phyloP scores from a whole-genome alignment of 331 rosid genomes.

The Saraca asoca region DNA sequence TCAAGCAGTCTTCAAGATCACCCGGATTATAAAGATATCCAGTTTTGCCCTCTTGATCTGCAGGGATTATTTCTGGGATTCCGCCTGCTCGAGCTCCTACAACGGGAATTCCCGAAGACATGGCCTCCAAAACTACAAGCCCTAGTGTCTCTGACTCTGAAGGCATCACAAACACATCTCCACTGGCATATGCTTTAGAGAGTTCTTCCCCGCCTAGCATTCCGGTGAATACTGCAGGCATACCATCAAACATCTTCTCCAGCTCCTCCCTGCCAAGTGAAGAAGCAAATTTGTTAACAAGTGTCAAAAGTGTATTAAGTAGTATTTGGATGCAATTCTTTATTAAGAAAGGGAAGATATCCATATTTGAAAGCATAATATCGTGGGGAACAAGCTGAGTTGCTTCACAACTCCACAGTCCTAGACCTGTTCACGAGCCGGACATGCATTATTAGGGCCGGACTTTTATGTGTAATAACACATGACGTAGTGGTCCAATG shows the following conservation, averaged over 20 bases:
- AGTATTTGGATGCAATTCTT: too few species aligned
- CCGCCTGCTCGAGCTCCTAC: slow-evolving; percentile 99
- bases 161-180: slow-evolving; percentile 94
- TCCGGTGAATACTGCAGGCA: slow-evolving; percentile 94
- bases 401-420: neutral
- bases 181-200: slow-evolving; percentile 93
- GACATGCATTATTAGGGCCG: too few species aligned
- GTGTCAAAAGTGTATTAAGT: neutral
- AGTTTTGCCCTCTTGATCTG: slow-evolving; percentile 82
- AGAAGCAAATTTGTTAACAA: slow-evolving; percentile 12
- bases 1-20: slow-evolving; percentile 79
- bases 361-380: neutral
- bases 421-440: neutral
- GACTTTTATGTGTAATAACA: too few species aligned
- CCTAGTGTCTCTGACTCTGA: slow-evolving; percentile 98
- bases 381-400: neutral
- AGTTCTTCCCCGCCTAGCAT: slow-evolving; percentile 95
- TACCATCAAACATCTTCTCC: slow-evolving; percentile 85
- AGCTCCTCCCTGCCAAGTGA: slow-evolving; percentile 70
- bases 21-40: slow-evolving; percentile 75
- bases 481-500: too few species aligned
- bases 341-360: too few species aligned
- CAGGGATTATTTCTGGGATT: slow-evolving; percentile 86
- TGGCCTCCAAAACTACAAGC: slow-evolving; percentile 89
- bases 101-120: slow-evolving; percentile 96